Evolutionary conservation across 306 rosid genomes (phyloP).

Genomic region (Hippophae tibetana): DNA sequence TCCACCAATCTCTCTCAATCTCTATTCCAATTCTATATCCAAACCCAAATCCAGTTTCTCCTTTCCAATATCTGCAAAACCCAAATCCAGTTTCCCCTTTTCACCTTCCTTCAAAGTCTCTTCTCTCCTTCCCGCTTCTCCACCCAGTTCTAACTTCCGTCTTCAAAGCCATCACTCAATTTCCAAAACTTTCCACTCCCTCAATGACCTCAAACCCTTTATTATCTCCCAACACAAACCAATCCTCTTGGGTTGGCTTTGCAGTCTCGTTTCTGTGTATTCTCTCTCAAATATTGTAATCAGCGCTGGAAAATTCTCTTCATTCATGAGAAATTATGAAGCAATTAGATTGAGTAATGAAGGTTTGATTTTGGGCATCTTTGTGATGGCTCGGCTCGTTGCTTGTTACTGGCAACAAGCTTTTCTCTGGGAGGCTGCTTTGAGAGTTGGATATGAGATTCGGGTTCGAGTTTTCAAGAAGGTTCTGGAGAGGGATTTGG

Average conservation of each 20-base stretch:
- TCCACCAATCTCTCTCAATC: too few relatives aligned
- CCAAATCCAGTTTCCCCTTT: slow-evolving; percentile 8
- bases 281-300: slow-evolving; percentile 52
- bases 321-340: slow-evolving; percentile 19
- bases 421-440: slow-evolving; percentile 76
- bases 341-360: slow-evolving; percentile 14
- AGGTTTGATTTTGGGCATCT: slow-evolving; percentile 34
- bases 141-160: slow-evolving; percentile 5
- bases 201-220: slow-evolving; percentile 42
- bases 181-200: slow-evolving; percentile 22
- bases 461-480: slow-evolving; percentile 49
- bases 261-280: slow-evolving; percentile 55
- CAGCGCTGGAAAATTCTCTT: slow-evolving; percentile 30
- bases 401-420: slow-evolving; percentile 65
- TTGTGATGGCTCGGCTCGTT: slow-evolving; percentile 40
- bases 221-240: slow-evolving; percentile 31
- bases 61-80: neutral
- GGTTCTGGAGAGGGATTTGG: slow-evolving; percentile 53
- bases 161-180: slow-evolving; percentile 9
- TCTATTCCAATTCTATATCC: neutral
- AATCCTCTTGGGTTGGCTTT: slow-evolving; percentile 67
- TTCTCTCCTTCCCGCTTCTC: slow-evolving; percentile 12
- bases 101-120: slow-evolving; percentile 11
- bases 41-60: slow-evolving; percentile 11
- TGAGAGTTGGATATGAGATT: slow-evolving; percentile 41